Evolutionary conservation across 2,329 filamentous ascomycete genomes (phyloP), one percentile per base, ranked within the genome.

Genomic region (Coniella vitis): DNA sequence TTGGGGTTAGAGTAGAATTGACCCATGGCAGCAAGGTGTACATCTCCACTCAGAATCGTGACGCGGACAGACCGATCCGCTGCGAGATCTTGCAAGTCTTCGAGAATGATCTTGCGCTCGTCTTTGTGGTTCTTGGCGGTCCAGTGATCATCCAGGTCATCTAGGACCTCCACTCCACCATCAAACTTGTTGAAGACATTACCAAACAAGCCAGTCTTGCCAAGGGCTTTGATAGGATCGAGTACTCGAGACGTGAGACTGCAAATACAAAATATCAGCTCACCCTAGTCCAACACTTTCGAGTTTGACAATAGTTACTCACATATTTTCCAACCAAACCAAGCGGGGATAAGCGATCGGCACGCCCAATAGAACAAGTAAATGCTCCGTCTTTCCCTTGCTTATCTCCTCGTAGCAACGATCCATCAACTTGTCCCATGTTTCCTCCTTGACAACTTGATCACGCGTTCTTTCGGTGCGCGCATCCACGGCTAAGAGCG

Each of bases 111-210:
- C 54, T 84, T 87, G 44, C 93, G 82, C 67, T 98, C 93, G 21
- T 81, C 76, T 64, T 97, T 98, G 70, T 97, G 90, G 61, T 90
- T 87, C 63, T 89, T 95, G 34, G 91, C 88, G 1, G 91, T 96
- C 93, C 93, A 98, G 63, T 98, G 91, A 65, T 97, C 93, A 62
- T 96, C 91, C 9, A 95, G 70, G 59, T 95, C 90, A 62, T 95
- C 90, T 22, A 95, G 72, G 13, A 97, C 87, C 65, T 97, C 93
- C 5, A 93, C 86, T 16, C 89, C 89, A 19, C 89, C 90, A 60
- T 96, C 90, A 58, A 95, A 90, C 57, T 86, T 86, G 69, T 95
- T 95, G 35, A 95, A 73, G 38, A 94, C 81, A 52, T 79, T 79
- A 3, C 89, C 87, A 45, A 97, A 75, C 56, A 94, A 67, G 1